Evolutionary conservation across 345 rosid species (phyloP), one percentile per base, ranked within the genome.

Genomic region (Dipteronia dyeriana): DNA sequence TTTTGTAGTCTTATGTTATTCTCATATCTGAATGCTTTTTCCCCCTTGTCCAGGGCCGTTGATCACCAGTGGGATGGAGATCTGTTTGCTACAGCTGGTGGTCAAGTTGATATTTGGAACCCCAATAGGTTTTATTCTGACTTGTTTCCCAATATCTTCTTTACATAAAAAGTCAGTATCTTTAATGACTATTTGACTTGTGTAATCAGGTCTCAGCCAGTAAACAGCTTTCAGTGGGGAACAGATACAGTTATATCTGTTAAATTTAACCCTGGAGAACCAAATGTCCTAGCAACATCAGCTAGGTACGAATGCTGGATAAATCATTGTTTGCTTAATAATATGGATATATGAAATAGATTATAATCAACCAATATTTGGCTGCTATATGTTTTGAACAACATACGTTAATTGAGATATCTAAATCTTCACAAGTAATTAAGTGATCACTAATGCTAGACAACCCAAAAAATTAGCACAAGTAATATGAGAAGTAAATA

Each of bases 61-160:
- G 98, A 96, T 87, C 97, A 96, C 86, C 97, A 94, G 73, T 91
- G 92, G 95, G 88, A 88, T 54, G 89, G 97, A 67, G 97, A 96
- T 19, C 89, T 89, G 49, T 94, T 96, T 87, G 99, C 95, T 67
- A 96, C 98, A 5, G 93, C 90, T 56, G 97, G 99, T 66, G 98
- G 98, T 75, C 98, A 89, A 84, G 83, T 96, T 19, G 98, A 96
- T 78, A 86, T 94, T 86, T 96, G 98, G 97, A 89, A 92, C 84
- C 97, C 92, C 78, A 94, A 92, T 79, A 94, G 99, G 99, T 95
- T 82, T 67, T 31, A 79, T 79, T 74, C 66, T 63, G 43, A 34
- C 70, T 53, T 65, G 25, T 73, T 57, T 64, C 47, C 43, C 4
- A 49, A 65, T 29, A 29, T 64, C 57, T 34, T 10, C 14, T 62